These are phyloP conservation scores for Phaeotremella skinneri DNA, from an alignment of 768 basidiomycete genomes.

Conservation along the genomic window DNA sequence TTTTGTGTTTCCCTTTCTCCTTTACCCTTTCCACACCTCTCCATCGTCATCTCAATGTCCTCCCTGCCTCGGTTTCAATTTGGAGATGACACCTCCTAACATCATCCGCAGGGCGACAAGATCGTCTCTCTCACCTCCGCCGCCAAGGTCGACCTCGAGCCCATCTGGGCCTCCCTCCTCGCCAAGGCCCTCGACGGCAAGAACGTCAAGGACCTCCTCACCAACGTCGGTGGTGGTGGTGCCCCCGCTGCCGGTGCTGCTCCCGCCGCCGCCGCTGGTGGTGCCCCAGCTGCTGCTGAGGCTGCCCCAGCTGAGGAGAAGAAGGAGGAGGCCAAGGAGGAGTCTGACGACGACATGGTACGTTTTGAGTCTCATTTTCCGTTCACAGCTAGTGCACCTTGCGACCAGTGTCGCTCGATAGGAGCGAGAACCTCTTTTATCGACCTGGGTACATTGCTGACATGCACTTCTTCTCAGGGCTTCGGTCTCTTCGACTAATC, in stretches of 20 bases:
- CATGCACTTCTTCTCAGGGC: slow-evolving; percentile 16
- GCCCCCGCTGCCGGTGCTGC: slow-evolving; percentile 67
- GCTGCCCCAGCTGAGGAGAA: slow-evolving; percentile 66
- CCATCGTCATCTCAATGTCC: too few relatives aligned
- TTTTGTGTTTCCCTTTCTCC: slow-evolving; percentile 28
- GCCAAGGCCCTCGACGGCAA: slow-evolving; percentile 98
- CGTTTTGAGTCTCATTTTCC: slow-evolving; percentile 9
- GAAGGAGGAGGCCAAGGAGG: slow-evolving; percentile 66
- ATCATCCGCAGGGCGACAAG: slow-evolving; percentile 72
- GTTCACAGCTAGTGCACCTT: slow-evolving; percentile 19
- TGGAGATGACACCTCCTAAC: slow-evolving; percentile 4
- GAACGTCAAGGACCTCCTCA: slow-evolving; percentile 91
- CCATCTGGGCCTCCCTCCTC: slow-evolving; percentile 96
- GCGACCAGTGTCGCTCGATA: neutral
- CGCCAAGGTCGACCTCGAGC: slow-evolving; percentile 81
- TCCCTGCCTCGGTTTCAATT: too few relatives aligned
- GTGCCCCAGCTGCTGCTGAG: slow-evolving; percentile 61
- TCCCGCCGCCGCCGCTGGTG: slow-evolving; percentile 60
- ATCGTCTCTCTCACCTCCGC: slow-evolving; percentile 78
- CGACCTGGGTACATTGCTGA: neutral
- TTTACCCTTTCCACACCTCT: neutral
- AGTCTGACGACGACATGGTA: slow-evolving; percentile 51
- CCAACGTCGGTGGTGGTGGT: slow-evolving; percentile 90
- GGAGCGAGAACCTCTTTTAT: neutral
- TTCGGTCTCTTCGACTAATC: slow-evolving; percentile 50